Evolutionary conservation across 805 yeast species (phyloP).

Genomic region (Teunomyces panamensis): DNA sequence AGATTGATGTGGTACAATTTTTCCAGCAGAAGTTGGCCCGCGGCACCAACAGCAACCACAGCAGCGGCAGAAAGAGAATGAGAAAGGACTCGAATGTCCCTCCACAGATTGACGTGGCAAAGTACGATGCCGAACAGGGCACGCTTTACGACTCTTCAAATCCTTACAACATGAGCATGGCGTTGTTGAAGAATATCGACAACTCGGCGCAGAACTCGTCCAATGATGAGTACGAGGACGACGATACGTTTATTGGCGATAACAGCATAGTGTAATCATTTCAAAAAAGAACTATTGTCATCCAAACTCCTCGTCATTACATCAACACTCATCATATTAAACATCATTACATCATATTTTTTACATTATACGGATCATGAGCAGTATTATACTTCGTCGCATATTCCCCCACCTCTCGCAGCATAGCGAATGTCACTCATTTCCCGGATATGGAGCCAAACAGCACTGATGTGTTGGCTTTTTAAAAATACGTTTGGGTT

Average conservation of each 20-base stretch:
- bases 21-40: not conserved
- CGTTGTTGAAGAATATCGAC: not conserved
- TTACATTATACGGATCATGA: not conserved
- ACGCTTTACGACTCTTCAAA: constrained; percentile 1
- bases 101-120: constrained; percentile 27
- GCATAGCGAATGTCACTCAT: not conserved
- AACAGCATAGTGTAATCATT: not conserved
- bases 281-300: too few species aligned
- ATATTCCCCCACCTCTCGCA: not conserved
- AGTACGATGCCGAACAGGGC: constrained; percentile 1
- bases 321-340: too few species aligned
- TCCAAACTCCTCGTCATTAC: too few species aligned
- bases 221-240: not conserved
- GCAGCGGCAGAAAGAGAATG: constrained; percentile 31
- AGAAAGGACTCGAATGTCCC: constrained; percentile 60
- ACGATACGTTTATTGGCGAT: not conserved
- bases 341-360: too few species aligned
- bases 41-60: constrained; percentile 9
- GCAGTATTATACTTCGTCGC: not conserved
- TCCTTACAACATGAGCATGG: not conserved
- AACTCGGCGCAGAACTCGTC: not conserved
- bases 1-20: constrained; percentile 2
- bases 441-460: not conserved
- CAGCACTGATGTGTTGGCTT: too few species aligned
- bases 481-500: not conserved